Conservation (phyloP, 2,329 filamentous ascomycete species). For the Dryadomyces quercivorus region DNA sequence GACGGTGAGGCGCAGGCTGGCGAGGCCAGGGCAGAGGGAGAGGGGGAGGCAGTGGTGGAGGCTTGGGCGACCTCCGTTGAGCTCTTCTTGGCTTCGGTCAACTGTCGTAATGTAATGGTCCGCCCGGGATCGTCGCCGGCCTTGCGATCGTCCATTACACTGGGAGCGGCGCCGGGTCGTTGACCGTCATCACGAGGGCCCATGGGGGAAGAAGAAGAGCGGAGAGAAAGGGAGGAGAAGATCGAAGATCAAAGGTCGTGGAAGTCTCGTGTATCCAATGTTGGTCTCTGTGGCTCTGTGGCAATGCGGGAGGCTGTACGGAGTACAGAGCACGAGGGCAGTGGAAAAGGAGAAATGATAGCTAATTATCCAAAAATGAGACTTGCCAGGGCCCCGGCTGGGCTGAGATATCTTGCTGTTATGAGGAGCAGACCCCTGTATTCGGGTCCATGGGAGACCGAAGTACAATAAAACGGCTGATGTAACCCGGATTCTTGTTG, state of each 20-base stretch:
- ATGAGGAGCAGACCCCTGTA: not conserved
- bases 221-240: not conserved
- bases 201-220: slow-evolving; percentile 6
- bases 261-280: too few relatives aligned
- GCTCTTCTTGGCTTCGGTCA: not conserved
- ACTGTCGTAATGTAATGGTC: slow-evolving; percentile 1
- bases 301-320: not conserved
- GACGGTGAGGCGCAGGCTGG: not conserved
- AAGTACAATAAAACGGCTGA: not conserved
- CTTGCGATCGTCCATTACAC: slow-evolving; percentile 14
- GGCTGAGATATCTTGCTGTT: not conserved
- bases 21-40: not conserved
- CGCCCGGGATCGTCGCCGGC: slow-evolving; percentile 8
- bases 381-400: not conserved
- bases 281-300: too few relatives aligned
- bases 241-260: not conserved
- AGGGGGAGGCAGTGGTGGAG: not conserved
- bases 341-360: not conserved
- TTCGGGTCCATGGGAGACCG: not conserved
- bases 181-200: slow-evolving; percentile 13
- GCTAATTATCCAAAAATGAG: not conserved
- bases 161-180: slow-evolving; percentile 9
- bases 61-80: not conserved
- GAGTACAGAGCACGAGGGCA: not conserved
- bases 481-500: not conserved